phyloP scores from a whole-genome alignment of 495 filamentous ascomycete species.

The Cairneyella variabilis region DNA sequence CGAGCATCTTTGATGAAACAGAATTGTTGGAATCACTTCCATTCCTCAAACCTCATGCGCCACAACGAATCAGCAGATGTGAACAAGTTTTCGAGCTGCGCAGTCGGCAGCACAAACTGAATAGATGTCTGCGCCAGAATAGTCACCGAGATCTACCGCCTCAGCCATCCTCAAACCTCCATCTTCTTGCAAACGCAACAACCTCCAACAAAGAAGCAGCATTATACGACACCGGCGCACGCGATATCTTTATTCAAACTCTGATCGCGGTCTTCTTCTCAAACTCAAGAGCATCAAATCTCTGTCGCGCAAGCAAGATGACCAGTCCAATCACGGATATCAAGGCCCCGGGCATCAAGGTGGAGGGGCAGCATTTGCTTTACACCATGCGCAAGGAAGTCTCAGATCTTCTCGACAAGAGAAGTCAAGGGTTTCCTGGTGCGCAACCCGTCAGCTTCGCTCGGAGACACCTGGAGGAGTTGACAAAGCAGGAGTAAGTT shows the following conservation, averaged over 20 bases:
- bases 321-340: constrained; percentile 24
- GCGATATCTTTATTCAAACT: not conserved
- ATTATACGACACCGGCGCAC: not conserved
- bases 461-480: constrained; percentile 68
- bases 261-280: not conserved
- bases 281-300: too few relatives aligned
- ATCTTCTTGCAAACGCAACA: not conserved
- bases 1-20: too few relatives aligned
- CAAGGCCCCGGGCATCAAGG: constrained; percentile 62
- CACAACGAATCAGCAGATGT: constrained; percentile 4
- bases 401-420: constrained; percentile 66
- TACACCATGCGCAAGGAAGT: constrained; percentile 67
- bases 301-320: constrained; percentile 9
- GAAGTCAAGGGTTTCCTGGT: constrained; percentile 70
- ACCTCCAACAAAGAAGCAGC: not conserved
- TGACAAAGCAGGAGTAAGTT: constrained; percentile 68
- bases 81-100: constrained; percentile 15
- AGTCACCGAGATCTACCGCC: not conserved
- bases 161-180: not conserved
- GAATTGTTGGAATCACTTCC: too few relatives aligned
- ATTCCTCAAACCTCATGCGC: constrained; percentile 12
- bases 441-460: constrained; percentile 94
- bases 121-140: constrained; percentile 12
- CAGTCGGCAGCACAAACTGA: constrained; percentile 15
- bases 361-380: constrained; percentile 51